phyloP scores from a whole-genome alignment of 2,329 filamentous ascomycete genomes.

The Paracorniculantispora psalliotae region DNA sequence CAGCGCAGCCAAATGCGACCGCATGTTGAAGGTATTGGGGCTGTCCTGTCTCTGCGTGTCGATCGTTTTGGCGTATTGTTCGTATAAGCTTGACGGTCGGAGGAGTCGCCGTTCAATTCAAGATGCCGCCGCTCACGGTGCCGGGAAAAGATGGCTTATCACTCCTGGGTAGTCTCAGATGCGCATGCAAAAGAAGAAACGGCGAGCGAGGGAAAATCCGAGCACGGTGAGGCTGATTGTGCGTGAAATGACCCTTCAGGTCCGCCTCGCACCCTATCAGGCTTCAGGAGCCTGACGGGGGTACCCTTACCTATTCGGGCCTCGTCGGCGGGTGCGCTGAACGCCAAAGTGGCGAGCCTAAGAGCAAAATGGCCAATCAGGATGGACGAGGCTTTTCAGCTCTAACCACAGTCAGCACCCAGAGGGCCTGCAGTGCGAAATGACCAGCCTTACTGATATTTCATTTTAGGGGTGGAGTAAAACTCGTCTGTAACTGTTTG shows the following conservation, averaged over 20 bases:
- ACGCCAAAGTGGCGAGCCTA: neutral
- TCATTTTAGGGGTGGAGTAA: neutral
- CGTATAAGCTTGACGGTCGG: neutral
- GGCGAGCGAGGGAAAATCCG: neutral
- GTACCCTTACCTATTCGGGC: neutral
- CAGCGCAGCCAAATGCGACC: neutral
- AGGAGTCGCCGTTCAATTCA: neutral
- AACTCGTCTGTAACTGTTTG: too few species aligned
- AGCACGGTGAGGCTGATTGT: neutral
- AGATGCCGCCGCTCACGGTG: neutral
- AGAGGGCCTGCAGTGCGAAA: neutral
- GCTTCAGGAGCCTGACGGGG: neutral
- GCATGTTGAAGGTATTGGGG: neutral
- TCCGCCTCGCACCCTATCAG: neutral
- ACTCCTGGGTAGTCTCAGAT: neutral
- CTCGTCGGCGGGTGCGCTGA: neutral
- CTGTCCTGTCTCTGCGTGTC: neutral
- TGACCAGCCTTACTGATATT: neutral
- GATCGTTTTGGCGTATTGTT: neutral
- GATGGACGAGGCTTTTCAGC: neutral
- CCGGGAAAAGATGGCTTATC: neutral
- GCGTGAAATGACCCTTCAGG: neutral
- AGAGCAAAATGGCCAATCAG: neutral
- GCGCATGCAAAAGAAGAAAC: neutral
- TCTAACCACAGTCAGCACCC: neutral